These are phyloP conservation scores for Lachnellula suecica DNA, from an alignment of 2,329 filamentous ascomycete genomes.

Conservation along the genomic window DNA sequence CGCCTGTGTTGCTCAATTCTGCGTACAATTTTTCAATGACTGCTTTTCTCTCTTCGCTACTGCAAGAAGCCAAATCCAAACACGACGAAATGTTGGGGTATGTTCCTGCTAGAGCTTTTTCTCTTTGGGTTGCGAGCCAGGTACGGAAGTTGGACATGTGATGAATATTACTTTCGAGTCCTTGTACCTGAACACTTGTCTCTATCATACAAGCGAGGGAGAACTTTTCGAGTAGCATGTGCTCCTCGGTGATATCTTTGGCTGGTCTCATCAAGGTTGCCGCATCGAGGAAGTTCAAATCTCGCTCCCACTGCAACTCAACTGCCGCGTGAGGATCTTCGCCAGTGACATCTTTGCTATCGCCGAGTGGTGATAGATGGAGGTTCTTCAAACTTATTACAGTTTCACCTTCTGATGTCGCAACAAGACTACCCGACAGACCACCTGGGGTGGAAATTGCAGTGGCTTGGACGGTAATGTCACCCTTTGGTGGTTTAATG, in stretches of 20 bases:
- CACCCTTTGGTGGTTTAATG: conserved; percentile 3
- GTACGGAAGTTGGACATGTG: too few relatives aligned
- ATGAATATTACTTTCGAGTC: too few relatives aligned
- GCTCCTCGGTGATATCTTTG: background rate
- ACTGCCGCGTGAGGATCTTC: background rate
- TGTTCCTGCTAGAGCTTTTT: too few relatives aligned
- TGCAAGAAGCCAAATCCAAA: too few relatives aligned
- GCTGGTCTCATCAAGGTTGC: conserved; percentile 6
- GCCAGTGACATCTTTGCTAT: background rate
- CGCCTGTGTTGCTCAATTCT: too few relatives aligned
- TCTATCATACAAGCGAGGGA: conserved; percentile 19
- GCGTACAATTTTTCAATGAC: too few relatives aligned
- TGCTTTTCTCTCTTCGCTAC: too few relatives aligned
- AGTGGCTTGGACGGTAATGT: background rate
- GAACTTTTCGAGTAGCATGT: conserved; percentile 13
- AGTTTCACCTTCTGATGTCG: background rate
- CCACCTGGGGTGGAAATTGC: background rate
- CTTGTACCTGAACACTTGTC: too few relatives aligned
- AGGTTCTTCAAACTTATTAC: background rate
- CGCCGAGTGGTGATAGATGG: background rate
- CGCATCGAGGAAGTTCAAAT: conserved; percentile 12
- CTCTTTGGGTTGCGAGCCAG: too few relatives aligned
- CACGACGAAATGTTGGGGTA: too few relatives aligned
- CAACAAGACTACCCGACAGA: background rate
- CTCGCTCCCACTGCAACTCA: conserved; percentile 9